A percentile compares a stretch with the other conserved stretches of the same genome.
Conservation (phyloP, 371 early-diverging fungal species). For the Mucor piriformis region DNA sequence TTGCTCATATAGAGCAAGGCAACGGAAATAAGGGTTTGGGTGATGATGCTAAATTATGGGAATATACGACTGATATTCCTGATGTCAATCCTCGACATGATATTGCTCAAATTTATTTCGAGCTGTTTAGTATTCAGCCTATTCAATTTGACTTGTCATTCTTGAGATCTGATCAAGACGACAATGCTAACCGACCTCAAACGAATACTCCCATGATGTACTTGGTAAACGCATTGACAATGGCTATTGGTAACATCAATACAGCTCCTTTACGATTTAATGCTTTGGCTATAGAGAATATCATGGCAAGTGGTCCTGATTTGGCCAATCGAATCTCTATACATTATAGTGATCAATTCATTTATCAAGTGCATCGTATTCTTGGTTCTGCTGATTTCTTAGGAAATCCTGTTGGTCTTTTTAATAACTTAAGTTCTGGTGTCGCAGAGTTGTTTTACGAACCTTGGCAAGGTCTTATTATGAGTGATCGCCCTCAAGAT, state of each 20-base stretch:
- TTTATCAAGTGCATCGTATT: constrained; percentile 91
- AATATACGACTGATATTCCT: constrained; percentile 68
- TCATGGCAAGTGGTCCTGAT: constrained; percentile 77
- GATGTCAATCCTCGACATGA: constrained; percentile 70
- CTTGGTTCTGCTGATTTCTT: constrained; percentile 96
- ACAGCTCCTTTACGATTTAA: constrained; percentile 91
- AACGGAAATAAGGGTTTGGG: neutral
- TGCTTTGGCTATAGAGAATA: constrained; percentile 89
- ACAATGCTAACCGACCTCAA: constrained; percentile 37
- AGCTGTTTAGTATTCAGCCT: constrained; percentile 92
- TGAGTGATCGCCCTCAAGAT: constrained; percentile 95
- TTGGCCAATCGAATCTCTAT: constrained; percentile 77
- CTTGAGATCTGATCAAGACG: constrained; percentile 79
- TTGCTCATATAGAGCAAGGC: constrained; percentile 75
- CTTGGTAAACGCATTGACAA: constrained; percentile 88
- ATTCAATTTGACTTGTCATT: constrained; percentile 94
- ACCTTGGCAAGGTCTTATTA: constrained; percentile 95
- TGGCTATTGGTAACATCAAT: constrained; percentile 96
- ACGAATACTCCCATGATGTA: constrained; percentile 23
- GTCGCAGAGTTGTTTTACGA: constrained; percentile 97
- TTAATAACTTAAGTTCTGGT: constrained; percentile 93
- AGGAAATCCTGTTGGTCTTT: constrained; percentile 98
- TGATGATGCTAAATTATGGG: constrained; percentile 38
- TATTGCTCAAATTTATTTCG: constrained; percentile 87
- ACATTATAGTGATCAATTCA: constrained; percentile 89